phyloP scores from a whole-genome alignment of 345 rosid genomes.

The Diplotaxis tenuifolia region DNA sequence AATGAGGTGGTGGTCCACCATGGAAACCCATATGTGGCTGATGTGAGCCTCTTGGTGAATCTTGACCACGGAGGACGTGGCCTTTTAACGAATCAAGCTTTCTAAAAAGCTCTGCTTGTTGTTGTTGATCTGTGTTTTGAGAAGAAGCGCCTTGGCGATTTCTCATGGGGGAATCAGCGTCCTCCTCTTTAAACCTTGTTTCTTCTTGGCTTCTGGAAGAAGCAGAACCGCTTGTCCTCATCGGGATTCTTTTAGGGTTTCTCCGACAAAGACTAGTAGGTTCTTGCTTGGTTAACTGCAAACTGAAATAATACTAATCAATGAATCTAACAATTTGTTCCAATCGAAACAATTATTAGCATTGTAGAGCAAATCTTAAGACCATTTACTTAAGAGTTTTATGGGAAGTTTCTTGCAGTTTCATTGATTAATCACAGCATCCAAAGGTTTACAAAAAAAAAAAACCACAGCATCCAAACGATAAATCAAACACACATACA shows the following conservation, averaged over 20 bases:
- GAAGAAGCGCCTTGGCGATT: neutral
- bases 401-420: too few species aligned
- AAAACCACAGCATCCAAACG: neutral
- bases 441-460: too few species aligned
- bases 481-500: neutral
- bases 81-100: constrained; percentile 32
- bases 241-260: neutral
- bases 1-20: constrained; percentile 42
- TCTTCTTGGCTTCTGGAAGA: constrained; percentile 21
- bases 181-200: neutral
- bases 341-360: neutral
- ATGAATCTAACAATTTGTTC: neutral
- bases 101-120: constrained; percentile 31
- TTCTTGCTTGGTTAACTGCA: constrained; percentile 2
- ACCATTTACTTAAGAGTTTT: too few species aligned
- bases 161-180: neutral
- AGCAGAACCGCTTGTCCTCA: constrained; percentile 30
- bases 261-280: constrained; percentile 6
- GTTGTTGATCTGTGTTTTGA: constrained; percentile 30
- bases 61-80: constrained; percentile 26
- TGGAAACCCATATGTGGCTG: constrained; percentile 19
- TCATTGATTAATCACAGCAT: too few species aligned
- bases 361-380: neutral
- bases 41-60: neutral
- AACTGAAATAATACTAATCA: neutral